A percentile compares a stretch with the other conserved stretches of the same genome.
Conservation (phyloP, 345 rosid genomes). For the Cochlearia excelsa region DNA sequence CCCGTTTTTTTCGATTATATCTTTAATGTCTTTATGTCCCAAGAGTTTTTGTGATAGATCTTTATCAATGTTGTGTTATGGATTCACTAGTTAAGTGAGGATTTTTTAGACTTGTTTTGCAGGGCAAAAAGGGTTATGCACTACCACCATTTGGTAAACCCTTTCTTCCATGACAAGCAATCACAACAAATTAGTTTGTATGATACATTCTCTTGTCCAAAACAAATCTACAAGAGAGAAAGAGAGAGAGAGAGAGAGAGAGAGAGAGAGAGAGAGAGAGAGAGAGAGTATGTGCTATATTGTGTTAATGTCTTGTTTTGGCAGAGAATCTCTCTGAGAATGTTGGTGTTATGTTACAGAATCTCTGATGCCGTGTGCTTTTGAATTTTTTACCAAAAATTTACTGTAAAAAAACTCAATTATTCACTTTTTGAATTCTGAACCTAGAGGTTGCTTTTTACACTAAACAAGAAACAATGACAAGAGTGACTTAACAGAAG, state of each 20-base stretch:
- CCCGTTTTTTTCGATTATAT: too few species aligned
- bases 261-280: background rate
- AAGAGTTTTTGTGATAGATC: too few species aligned
- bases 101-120: too few species aligned
- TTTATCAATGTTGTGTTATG: too few species aligned
- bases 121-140: too few species aligned
- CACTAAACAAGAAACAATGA: constrained; percentile 22
- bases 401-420: constrained; percentile 12
- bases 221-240: constrained; percentile 3
- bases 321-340: constrained; percentile 23
- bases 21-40: too few species aligned
- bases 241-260: too few species aligned
- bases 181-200: background rate
- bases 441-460: constrained; percentile 28
- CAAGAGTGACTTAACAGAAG: constrained; percentile 25
- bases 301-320: constrained; percentile 22
- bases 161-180: constrained; percentile 28
- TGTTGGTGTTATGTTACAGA: constrained; percentile 18
- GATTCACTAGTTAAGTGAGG: too few species aligned
- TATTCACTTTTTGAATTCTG: constrained; percentile 14
- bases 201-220: constrained; percentile 2
- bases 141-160: constrained; percentile 14
- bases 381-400: constrained; percentile 21
- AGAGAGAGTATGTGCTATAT: background rate
- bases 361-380: constrained; percentile 35